These are phyloP conservation scores for Cercospora zeina DNA, from an alignment of 2,329 filamentous ascomycete genomes.

Conservation along the genomic window DNA sequence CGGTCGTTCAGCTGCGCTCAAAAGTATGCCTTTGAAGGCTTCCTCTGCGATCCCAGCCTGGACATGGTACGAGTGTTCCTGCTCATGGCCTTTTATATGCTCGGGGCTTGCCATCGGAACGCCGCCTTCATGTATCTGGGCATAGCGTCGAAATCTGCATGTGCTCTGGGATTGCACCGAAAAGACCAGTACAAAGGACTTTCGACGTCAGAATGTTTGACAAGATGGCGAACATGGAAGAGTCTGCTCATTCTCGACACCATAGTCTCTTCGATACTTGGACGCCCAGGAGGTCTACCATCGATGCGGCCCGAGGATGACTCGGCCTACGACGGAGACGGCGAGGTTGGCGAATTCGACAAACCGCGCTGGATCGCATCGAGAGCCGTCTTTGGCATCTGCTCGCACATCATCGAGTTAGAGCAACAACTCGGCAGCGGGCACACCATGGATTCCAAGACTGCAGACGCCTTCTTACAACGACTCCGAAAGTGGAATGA, in stretches of 20 bases:
- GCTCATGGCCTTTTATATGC: constrained; percentile 61
- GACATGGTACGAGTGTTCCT: constrained; percentile 56
- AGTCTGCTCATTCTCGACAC: constrained; percentile 53
- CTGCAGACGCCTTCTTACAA: constrained; percentile 27
- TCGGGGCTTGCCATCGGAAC: constrained; percentile 60
- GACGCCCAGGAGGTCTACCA: constrained; percentile 44
- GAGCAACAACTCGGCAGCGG: constrained; percentile 29
- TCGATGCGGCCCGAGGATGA: constrained; percentile 25
- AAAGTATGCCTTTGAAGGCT: constrained; percentile 51
- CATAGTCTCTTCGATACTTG: constrained; percentile 52
- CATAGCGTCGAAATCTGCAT: constrained; percentile 59
- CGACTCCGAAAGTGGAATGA: constrained; percentile 30
- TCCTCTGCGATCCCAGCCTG: constrained; percentile 57
- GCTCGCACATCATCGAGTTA: constrained; percentile 29
- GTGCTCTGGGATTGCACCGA: constrained; percentile 58
- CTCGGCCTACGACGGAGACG: constrained; percentile 23
- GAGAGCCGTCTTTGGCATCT: constrained; percentile 24
- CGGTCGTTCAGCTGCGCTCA: constrained; percentile 53
- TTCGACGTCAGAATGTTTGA: constrained; percentile 21
- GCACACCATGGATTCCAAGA: constrained; percentile 19
- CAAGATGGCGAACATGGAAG: constrained; percentile 49
- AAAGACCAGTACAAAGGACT: constrained; percentile 29
- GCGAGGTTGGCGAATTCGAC: constrained; percentile 18
- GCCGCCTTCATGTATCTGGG: constrained; percentile 65
- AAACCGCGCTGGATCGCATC: constrained; percentile 25